Evolutionary conservation across 208 protist species (phyloP).

Genomic region (Naegleria lovaniensis): DNA sequence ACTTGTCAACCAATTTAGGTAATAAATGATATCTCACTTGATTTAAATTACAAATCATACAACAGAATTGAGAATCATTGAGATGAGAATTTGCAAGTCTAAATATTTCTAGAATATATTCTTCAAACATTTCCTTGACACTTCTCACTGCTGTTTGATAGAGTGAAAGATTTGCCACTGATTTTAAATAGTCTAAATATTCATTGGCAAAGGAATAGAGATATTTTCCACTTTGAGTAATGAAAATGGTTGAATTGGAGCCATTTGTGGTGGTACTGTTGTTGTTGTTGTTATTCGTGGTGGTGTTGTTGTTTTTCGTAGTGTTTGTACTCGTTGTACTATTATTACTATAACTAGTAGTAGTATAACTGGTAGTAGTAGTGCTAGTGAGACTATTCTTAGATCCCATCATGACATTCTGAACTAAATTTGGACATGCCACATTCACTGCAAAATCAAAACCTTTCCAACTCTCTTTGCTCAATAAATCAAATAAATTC

Average conservation of each 20-base stretch:
- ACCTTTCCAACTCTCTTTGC: neutral
- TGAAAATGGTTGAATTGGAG: neutral
- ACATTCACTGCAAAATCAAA: neutral
- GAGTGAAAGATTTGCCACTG: neutral
- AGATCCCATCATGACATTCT: too few species aligned
- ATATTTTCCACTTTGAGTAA: neutral
- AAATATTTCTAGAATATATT: neutral
- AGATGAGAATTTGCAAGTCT: neutral
- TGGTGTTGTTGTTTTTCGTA: too few species aligned
- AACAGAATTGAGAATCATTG: neutral
- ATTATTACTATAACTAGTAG: neutral
- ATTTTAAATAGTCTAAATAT: neutral
- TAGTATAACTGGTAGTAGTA: too few species aligned
- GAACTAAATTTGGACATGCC: neutral
- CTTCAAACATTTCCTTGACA: neutral
- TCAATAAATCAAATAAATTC: neutral
- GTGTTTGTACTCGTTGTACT: neutral
- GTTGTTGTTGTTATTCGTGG: too few species aligned
- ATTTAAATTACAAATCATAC: neutral
- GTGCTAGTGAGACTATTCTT: too few species aligned
- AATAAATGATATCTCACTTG: neutral
- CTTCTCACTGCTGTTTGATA: neutral
- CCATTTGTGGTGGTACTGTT: too few species aligned
- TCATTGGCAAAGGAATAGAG: neutral
- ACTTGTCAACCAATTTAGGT: neutral